These are phyloP conservation scores for Russula griseocarnosa DNA, from an alignment of 768 basidiomycete species.

Conservation along the genomic window DNA sequence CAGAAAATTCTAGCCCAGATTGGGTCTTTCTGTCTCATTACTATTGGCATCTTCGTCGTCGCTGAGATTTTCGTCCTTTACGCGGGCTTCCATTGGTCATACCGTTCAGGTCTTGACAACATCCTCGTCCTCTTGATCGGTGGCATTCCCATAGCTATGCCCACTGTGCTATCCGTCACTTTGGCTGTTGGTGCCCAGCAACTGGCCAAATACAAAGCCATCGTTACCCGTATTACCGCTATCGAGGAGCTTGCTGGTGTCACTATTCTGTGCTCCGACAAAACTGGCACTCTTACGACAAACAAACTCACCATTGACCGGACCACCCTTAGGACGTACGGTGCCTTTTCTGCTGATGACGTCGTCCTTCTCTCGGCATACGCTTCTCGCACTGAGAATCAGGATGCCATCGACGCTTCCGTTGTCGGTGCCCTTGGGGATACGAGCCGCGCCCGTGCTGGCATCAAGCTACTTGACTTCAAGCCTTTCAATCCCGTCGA, in stretches of 20 bases:
- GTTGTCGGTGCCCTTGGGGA: conserved; percentile 80
- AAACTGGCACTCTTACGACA: conserved; percentile 97
- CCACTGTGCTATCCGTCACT: conserved; percentile 95
- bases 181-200: conserved; percentile 99
- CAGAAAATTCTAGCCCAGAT: conserved; percentile 98
- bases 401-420: conserved; percentile 92
- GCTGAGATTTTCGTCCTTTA: conserved; percentile 94
- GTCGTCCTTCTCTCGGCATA: conserved; percentile 93
- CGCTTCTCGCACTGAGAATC: conserved; percentile 97
- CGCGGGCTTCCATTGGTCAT: conserved; percentile 83
- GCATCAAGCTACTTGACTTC: conserved; percentile 96
- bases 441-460: conserved; percentile 68
- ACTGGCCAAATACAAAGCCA: conserved; percentile 98
- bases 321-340: conserved; percentile 86
- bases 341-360: conserved; percentile 82
- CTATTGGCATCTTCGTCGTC: conserved; percentile 92
- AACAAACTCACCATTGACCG: conserved; percentile 99
- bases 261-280: conserved; percentile 98
- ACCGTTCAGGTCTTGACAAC: conserved; percentile 94
- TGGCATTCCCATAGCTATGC: conserved; percentile 99
- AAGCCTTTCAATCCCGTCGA: conserved; percentile 99
- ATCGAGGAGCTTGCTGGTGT: conserved; percentile 98
- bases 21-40: conserved; percentile 94
- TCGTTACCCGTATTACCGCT: conserved; percentile 98
- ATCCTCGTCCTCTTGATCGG: conserved; percentile 98